Conservation (phyloP, 139 green algal genomes). For the Coccomyxa sp. region DNA sequence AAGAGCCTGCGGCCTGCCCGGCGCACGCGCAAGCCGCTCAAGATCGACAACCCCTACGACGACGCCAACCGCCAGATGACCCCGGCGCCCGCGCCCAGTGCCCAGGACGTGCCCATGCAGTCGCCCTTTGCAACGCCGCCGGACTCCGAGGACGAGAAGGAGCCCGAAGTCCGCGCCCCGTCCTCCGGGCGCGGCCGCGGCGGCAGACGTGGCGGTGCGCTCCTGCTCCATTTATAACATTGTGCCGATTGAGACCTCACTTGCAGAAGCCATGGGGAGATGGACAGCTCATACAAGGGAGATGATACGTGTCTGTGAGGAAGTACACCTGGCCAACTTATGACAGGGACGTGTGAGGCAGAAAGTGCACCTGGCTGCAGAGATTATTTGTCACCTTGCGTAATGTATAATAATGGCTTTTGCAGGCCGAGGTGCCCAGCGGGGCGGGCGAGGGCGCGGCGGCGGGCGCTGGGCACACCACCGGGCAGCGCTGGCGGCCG, state of each 20-base stretch:
- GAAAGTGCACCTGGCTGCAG: too few relatives aligned
- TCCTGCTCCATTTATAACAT: too few relatives aligned
- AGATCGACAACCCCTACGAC: not conserved
- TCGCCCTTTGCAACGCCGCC: not conserved
- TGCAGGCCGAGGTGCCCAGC: not conserved
- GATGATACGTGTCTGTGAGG: too few relatives aligned
- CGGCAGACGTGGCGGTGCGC: not conserved
- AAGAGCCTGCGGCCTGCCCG: constrained; percentile 3
- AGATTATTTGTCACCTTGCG: too few relatives aligned
- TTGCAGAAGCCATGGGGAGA: too few relatives aligned
- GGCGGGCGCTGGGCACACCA: constrained; percentile 4
- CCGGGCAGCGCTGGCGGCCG: not conserved
- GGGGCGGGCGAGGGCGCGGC: not conserved
- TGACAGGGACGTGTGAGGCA: too few relatives aligned
- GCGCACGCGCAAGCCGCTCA: not conserved
- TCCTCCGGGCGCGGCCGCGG: not conserved
- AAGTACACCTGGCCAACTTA: too few relatives aligned
- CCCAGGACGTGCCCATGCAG: not conserved
- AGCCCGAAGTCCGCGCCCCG: not conserved
- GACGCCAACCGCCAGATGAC: not conserved
- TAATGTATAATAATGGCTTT: not conserved
- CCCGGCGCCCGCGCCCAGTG: not conserved
- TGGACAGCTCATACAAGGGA: too few relatives aligned
- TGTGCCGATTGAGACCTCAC: too few relatives aligned
- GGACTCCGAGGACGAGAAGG: not conserved